Evolutionary conservation across 1,284 basidiomycete genomes (phyloP).

Genomic region (Hymenochaete sp.): DNA sequence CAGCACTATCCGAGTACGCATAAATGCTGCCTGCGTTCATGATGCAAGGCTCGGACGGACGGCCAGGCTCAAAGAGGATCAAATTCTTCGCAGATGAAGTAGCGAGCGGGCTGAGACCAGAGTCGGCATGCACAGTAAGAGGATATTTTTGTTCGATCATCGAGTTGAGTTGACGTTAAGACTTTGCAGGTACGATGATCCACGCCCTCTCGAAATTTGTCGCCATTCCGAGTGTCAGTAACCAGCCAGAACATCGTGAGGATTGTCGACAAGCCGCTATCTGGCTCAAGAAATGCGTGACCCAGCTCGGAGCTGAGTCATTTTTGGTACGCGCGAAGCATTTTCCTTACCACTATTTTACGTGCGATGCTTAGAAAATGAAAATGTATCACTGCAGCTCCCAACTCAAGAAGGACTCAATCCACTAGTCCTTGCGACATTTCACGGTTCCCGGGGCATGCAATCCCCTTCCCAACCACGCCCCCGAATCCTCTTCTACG

Average conservation of each 20-base stretch:
- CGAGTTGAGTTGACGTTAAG: too few species aligned
- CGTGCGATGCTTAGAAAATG: not conserved
- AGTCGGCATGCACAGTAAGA: constrained; percentile 14
- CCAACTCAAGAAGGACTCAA: constrained; percentile 59
- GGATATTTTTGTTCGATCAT: not conserved
- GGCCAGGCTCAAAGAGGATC: constrained; percentile 44
- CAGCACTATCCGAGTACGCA: too few species aligned
- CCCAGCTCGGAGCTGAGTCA: constrained; percentile 77
- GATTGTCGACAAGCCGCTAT: constrained; percentile 89
- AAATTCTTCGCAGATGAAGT: constrained; percentile 58
- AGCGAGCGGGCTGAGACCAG: constrained; percentile 22
- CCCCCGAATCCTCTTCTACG: constrained; percentile 87
- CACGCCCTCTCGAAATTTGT: constrained; percentile 82
- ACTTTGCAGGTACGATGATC: constrained; percentile 49
- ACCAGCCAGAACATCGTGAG: constrained; percentile 60
- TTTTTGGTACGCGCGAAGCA: constrained; percentile 49
- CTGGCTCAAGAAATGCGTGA: constrained; percentile 80
- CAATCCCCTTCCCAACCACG: constrained; percentile 33
- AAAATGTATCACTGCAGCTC: constrained; percentile 35
- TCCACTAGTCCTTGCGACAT: constrained; percentile 82
- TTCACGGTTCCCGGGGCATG: constrained; percentile 48
- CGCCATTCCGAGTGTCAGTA: constrained; percentile 80
- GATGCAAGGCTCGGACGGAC: too few species aligned
- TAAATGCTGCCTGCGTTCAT: too few species aligned
- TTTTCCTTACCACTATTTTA: not conserved